Conservation (phyloP, 495 filamentous ascomycete species). For the Neurospora pannonica region DNA sequence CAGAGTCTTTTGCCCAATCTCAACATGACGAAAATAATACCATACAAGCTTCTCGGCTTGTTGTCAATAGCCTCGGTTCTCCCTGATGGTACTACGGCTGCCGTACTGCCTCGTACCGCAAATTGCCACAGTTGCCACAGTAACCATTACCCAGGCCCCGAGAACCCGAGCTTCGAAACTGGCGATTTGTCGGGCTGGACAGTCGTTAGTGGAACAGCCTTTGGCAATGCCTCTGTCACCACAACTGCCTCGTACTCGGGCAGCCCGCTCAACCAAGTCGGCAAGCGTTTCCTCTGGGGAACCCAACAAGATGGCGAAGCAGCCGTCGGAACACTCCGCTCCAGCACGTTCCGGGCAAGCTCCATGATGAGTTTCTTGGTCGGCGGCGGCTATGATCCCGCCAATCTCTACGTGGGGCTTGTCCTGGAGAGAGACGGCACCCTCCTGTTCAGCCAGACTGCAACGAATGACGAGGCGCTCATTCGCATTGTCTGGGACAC, state of each 20-base stretch:
- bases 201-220: not conserved
- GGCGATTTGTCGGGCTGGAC: not conserved
- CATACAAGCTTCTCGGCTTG: not conserved
- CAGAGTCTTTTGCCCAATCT: not conserved
- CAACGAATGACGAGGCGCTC: not conserved
- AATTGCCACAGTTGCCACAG: not conserved
- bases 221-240: not conserved
- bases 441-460: not conserved
- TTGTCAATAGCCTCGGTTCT: not conserved
- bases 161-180: not conserved
- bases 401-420: not conserved
- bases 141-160: not conserved
- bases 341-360: not conserved
- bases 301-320: not conserved
- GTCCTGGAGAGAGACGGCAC: not conserved
- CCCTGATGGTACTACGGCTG: not conserved
- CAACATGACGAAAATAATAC: not conserved
- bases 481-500: not conserved
- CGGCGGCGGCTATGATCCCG: not conserved
- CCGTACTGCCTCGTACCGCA: not conserved
- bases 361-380: not conserved
- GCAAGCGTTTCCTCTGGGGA: not conserved
- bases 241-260: not conserved
- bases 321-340: not conserved
- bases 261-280: not conserved